A percentile compares a stretch with the other conserved stretches of the same genome.
These are phyloP conservation scores for Ceratocystis ficicola DNA, from an alignment of 2,329 filamentous ascomycete genomes.

Conservation along the genomic window DNA sequence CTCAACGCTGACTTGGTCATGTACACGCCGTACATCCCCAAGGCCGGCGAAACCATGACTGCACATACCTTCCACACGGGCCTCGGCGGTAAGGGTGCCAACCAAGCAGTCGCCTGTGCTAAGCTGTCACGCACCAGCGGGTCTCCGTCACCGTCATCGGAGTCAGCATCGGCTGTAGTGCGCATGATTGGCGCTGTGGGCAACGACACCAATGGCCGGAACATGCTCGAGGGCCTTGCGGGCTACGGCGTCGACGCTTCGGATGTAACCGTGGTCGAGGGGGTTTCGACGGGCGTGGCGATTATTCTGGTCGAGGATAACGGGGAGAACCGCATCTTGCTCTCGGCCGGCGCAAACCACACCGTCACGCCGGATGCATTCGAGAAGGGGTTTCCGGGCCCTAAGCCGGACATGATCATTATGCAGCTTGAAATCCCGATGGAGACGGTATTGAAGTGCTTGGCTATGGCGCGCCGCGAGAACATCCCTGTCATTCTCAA, in stretches of 20 bases:
- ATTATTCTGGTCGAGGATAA: slow-evolving; percentile 47
- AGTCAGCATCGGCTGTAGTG: slow-evolving; percentile 27
- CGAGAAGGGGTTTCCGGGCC: slow-evolving; percentile 26
- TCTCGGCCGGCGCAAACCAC: slow-evolving; percentile 44
- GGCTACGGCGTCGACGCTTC: slow-evolving; percentile 38
- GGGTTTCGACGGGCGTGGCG: slow-evolving; percentile 42
- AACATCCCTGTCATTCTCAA: slow-evolving; percentile 52
- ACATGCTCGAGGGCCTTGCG: slow-evolving; percentile 36
- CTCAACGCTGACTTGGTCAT: slow-evolving; percentile 64
- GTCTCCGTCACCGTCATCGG: neutral
- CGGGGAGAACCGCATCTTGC: slow-evolving; percentile 46
- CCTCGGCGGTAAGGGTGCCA: slow-evolving; percentile 59
- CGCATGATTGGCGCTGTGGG: slow-evolving; percentile 49
- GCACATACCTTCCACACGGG: slow-evolving; percentile 39
- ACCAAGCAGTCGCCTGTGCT: slow-evolving; percentile 55
- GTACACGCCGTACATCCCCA: slow-evolving; percentile 53
- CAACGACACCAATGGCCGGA: slow-evolving; percentile 30
- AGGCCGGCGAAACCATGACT: slow-evolving; percentile 56
- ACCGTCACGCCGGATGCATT: slow-evolving; percentile 21
- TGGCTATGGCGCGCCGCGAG: slow-evolving; percentile 32
- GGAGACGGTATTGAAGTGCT: slow-evolving; percentile 39
- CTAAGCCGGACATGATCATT: slow-evolving; percentile 43
- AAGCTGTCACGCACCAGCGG: slow-evolving; percentile 38
- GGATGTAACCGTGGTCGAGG: slow-evolving; percentile 32
- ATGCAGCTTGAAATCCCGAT: slow-evolving; percentile 50